These are phyloP conservation scores for Manihot esculenta DNA, from an alignment of 441 rosid species.

Conservation along the genomic window DNA sequence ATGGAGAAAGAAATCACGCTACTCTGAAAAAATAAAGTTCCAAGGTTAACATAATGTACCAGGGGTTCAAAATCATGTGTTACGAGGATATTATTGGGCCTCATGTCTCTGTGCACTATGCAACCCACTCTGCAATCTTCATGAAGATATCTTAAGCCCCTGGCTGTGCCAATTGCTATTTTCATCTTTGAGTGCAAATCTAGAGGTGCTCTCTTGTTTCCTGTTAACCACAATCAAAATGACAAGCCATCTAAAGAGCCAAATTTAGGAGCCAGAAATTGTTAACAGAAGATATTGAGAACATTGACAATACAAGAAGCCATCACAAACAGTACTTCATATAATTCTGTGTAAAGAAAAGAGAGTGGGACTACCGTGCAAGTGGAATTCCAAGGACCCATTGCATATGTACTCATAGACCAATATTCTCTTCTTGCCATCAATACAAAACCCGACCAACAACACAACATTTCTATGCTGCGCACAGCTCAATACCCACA, in stretches of 20 bases:
- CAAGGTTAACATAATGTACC: slow-evolving; percentile 33
- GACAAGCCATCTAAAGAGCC: not conserved
- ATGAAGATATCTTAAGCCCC: slow-evolving; percentile 70
- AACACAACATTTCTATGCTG: slow-evolving; percentile 71
- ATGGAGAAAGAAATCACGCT: not conserved
- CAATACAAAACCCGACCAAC: slow-evolving; percentile 62
- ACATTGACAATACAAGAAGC: too few species aligned
- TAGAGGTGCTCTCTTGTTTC: slow-evolving; percentile 29
- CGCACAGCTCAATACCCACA: slow-evolving; percentile 66
- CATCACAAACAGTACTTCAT: too few species aligned
- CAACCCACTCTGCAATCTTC: slow-evolving; percentile 83
- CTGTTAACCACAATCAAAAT: slow-evolving; percentile 36
- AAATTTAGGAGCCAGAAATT: too few species aligned
- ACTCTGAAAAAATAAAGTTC: not conserved
- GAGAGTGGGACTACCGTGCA: slow-evolving; percentile 47
- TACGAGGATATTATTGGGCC: slow-evolving; percentile 59
- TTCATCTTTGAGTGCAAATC: slow-evolving; percentile 58
- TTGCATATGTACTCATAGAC: slow-evolving; percentile 76
- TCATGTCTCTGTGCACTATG: slow-evolving; percentile 62
- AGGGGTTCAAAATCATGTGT: slow-evolving; percentile 74
- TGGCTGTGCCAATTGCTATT: slow-evolving; percentile 65
- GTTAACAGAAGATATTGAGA: too few species aligned
- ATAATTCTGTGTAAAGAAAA: slow-evolving; percentile 5
- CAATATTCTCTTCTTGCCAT: slow-evolving; percentile 49
- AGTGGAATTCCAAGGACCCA: slow-evolving; percentile 61